phyloP scores from a whole-genome alignment of 2,329 filamentous ascomycete genomes.

The Paramyrothecium roridum region DNA sequence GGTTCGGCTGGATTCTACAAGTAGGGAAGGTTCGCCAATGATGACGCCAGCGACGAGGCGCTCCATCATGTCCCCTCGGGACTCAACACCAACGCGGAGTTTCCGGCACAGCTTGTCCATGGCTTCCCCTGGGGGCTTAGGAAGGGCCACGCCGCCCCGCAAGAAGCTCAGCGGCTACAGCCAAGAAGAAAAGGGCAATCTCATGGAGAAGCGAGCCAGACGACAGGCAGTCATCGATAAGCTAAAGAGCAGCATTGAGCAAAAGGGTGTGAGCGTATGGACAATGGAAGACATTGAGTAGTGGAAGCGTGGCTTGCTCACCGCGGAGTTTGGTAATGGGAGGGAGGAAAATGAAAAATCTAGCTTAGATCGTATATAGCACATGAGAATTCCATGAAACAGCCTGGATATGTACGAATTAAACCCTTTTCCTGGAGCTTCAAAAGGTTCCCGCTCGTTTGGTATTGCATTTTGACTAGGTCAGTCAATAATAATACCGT shows the following conservation, averaged over 20 bases:
- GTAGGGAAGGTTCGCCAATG: slow-evolving; percentile 40
- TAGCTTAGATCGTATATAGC: slow-evolving; percentile 24
- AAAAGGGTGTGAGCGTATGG: slow-evolving; percentile 48
- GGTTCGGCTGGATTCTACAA: slow-evolving; percentile 50
- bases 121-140: slow-evolving; percentile 38
- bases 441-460: too few relatives aligned
- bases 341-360: slow-evolving; percentile 11
- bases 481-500: too few relatives aligned
- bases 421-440: too few relatives aligned
- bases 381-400: not conserved
- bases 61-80: slow-evolving; percentile 40
- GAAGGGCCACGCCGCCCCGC: slow-evolving; percentile 43
- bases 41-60: slow-evolving; percentile 32
- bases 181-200: slow-evolving; percentile 52
- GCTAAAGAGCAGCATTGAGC: slow-evolving; percentile 46
- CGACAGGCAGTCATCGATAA: slow-evolving; percentile 51
- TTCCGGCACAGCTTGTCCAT: slow-evolving; percentile 36
- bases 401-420: not conserved
- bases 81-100: slow-evolving; percentile 36
- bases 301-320: slow-evolving; percentile 1
- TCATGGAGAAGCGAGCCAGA: slow-evolving; percentile 52
- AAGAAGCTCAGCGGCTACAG: slow-evolving; percentile 63
- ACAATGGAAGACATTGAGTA: slow-evolving; percentile 47
- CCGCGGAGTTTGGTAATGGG: not conserved
- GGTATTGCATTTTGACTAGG: too few relatives aligned